These are phyloP conservation scores for Trichoderma atrobrunneum DNA, from an alignment of 2,329 filamentous ascomycete species.

Conservation along the genomic window DNA sequence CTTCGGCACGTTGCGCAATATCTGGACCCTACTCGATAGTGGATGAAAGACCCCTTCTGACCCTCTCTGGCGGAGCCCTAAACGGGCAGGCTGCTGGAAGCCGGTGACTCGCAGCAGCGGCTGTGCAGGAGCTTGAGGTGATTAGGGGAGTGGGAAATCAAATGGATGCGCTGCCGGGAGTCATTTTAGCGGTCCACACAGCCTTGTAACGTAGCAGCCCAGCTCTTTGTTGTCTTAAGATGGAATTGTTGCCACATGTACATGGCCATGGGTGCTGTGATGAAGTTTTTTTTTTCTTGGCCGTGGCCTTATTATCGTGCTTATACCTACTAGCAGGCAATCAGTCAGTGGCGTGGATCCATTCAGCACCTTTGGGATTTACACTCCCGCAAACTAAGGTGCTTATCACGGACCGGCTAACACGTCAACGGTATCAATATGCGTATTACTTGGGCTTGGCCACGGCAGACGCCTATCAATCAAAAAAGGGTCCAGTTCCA, in stretches of 20 bases:
- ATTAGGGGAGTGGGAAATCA: neutral
- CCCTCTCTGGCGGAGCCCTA: neutral
- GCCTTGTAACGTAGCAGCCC: neutral
- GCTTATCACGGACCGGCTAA: neutral
- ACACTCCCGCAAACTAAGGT: conserved; percentile 1
- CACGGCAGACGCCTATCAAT: neutral
- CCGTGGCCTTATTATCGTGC: neutral
- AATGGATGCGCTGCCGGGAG: neutral
- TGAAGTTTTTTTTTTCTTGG: neutral
- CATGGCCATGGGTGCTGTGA: neutral
- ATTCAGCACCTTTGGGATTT: neutral
- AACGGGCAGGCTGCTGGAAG: neutral
- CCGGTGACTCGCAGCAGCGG: neutral
- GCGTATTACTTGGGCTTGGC: neutral
- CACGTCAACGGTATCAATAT: neutral
- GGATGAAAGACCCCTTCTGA: neutral
- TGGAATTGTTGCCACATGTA: neutral
- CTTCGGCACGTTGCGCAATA: neutral
- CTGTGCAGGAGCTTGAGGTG: neutral
- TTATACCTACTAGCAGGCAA: neutral
- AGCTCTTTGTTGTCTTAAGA: neutral
- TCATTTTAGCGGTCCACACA: neutral
- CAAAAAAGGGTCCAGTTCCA: neutral
- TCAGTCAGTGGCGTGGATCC: neutral
- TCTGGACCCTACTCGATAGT: neutral